Evolutionary conservation across 1,284 basidiomycete genomes (phyloP), one percentile per base, ranked within the genome.

Genomic region (Lignosus rhinocerotis): DNA sequence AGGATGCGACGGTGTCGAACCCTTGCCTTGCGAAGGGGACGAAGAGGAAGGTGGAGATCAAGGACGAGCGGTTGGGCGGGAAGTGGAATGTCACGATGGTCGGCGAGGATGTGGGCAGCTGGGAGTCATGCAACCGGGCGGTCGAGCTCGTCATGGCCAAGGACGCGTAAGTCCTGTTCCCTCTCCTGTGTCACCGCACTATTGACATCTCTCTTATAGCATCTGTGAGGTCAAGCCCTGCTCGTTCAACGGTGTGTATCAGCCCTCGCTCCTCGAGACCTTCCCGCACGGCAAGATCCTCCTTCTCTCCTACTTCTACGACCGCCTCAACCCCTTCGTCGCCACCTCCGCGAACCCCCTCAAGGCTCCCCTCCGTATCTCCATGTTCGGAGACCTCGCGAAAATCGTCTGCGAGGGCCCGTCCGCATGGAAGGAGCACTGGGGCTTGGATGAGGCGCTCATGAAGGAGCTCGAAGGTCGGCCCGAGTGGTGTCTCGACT

Each of bases 181-280:
- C n/a, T 59, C 43, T 46, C 42, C 43, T n/a, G 3, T 7, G 9
- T 4, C 30, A 33, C 25, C 31, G 52, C 53, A 39, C 60, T 54
- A 3, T 58, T 56, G 43, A 51, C 32, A 30, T 9, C 48, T 43
- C 17, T 51, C 16, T 7, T 59, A 19, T 63, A 94, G 92, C 0
- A 83, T 94, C 51, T 98, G 97, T 75, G 86, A 88, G 68, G 80
- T 88, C 67, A 93, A 92, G 72, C 95, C 95, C 0, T 99, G 96
- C 74, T 94, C 96, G 1, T 99, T 99, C 78, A 90, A 94, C 66
- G 96, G 96, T 38, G 94, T 98, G 31, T 98, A 99, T 78, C 96
- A 98, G 73, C 97, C 96, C 1, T 91, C 91, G n/a, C 81, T 98
- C 31, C 81, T 93, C 64, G 91, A 96, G 64, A 90, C 93, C 6